phyloP scores from a whole-genome alignment of 176 grass and related monocot genomes.

The Zoysia japonica region DNA sequence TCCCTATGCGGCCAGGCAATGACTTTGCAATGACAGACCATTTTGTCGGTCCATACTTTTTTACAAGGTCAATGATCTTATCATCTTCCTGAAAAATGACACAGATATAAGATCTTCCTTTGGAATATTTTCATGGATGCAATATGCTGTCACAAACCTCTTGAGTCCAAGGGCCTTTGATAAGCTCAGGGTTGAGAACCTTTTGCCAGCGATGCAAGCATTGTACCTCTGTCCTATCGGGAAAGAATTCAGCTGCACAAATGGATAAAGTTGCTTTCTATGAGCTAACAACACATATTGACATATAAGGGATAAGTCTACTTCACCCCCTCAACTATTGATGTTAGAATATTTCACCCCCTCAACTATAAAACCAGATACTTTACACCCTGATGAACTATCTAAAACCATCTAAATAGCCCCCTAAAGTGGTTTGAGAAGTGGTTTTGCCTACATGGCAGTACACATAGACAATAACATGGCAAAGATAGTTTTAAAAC shows the following conservation, averaged over 20 bases:
- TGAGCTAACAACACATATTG: conserved; percentile 26
- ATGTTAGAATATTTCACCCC: no score
- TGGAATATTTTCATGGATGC: conserved; percentile 11
- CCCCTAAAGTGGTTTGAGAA: no score
- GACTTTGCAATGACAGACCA: conserved; percentile 92
- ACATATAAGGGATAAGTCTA: background rate
- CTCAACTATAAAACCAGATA: no score
- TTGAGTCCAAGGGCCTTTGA: conserved; percentile 94
- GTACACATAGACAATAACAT: no score
- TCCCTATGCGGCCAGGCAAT: conserved; percentile 95
- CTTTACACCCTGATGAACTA: background rate
- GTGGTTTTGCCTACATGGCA: no score
- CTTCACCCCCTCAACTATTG: background rate
- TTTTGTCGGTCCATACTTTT: conserved; percentile 90
- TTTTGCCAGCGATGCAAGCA: conserved; percentile 99
- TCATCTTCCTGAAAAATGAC: conserved; percentile 81
- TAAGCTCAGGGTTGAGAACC: conserved; percentile 96
- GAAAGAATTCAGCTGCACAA: conserved; percentile 79
- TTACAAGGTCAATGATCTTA: conserved; percentile 81
- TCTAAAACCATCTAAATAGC: no score
- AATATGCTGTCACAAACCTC: conserved; percentile 63
- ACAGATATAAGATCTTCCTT: conserved; percentile 38
- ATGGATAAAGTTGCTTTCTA: conserved; percentile 21
- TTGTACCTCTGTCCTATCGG: conserved; percentile 94
- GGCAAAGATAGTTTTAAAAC: no score